Evolutionary conservation across 2,329 filamentous ascomycete genomes (phyloP).

Genomic region (Ophiostoma montium): DNA sequence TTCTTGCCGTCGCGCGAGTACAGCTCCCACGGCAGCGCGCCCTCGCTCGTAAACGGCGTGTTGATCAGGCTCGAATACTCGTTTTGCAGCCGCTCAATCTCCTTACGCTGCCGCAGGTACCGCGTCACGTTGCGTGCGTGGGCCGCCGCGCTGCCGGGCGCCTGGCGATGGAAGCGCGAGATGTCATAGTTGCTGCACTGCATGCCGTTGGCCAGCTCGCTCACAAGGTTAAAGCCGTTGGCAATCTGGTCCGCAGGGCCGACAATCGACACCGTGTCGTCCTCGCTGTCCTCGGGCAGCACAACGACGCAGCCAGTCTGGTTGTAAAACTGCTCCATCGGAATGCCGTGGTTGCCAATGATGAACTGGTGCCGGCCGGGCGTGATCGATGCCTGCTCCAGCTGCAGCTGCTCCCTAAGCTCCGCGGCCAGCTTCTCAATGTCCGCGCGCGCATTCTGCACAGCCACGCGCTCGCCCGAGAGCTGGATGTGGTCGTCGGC

Average conservation of each 20-base stretch:
- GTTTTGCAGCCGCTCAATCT: conserved; percentile 70
- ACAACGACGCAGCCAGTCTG: conserved; percentile 86
- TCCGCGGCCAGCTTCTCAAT: conserved; percentile 68
- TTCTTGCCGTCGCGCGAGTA: conserved; percentile 81
- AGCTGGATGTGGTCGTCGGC: conserved; percentile 62
- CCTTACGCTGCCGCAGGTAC: conserved; percentile 70
- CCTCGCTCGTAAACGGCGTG: conserved; percentile 54
- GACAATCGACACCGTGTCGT: conserved; percentile 72
- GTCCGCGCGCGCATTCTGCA: conserved; percentile 63
- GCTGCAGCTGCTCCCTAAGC: conserved; percentile 58
- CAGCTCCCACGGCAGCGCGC: conserved; percentile 70
- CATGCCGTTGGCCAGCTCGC: conserved; percentile 80
- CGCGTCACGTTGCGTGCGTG: conserved; percentile 80
- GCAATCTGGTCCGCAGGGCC: conserved; percentile 64
- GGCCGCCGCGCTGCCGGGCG: conserved; percentile 54
- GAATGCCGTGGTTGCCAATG: conserved; percentile 67
- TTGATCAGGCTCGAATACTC: conserved; percentile 78
- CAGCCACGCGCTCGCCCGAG: conserved; percentile 69
- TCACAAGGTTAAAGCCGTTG: conserved; percentile 64
- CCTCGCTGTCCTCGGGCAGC: conserved; percentile 62
- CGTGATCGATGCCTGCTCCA: conserved; percentile 71
- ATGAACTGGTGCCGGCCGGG: conserved; percentile 90
- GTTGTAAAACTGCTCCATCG: conserved; percentile 72
- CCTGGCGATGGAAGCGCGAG: conserved; percentile 61
- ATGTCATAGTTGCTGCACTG: conserved; percentile 74